These are phyloP conservation scores for Pseudozyma tsukubaensis DNA, from an alignment of 1,284 basidiomycete genomes.

Conservation along the genomic window DNA sequence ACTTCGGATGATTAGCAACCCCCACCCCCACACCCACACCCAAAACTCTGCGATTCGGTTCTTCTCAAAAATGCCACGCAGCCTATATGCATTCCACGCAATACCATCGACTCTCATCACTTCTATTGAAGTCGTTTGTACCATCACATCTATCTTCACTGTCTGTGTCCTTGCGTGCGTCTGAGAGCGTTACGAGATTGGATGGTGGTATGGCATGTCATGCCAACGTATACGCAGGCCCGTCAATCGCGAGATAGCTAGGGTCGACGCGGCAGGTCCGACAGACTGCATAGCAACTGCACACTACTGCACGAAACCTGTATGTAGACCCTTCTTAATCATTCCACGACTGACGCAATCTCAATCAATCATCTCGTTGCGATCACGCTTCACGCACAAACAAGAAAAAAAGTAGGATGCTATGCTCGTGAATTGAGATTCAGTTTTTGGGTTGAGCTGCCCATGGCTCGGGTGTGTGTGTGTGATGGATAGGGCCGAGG, in stretches of 20 bases:
- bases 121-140: slow-evolving; percentile 20
- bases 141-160: slow-evolving; percentile 13
- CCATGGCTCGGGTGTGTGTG: slow-evolving; percentile 14
- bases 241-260: too few species aligned
- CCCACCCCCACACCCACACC: too few species aligned
- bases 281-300: too few species aligned
- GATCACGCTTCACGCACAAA: neutral
- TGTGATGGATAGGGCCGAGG: slow-evolving; percentile 3
- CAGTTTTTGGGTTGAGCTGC: slow-evolving; percentile 33
- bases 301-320: too few species aligned
- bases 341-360: neutral
- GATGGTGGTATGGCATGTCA: neutral
- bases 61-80: too few species aligned
- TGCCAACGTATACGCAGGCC: too few species aligned
- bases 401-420: slow-evolving; percentile 22
- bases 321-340: too few species aligned
- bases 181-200: neutral
- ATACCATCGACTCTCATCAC: slow-evolving; percentile 18
- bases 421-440: slow-evolving; percentile 45
- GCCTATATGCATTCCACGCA: slow-evolving; percentile 10
- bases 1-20: too few species aligned
- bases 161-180: neutral
- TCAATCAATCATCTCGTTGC: neutral
- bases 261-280: too few species aligned
- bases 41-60: too few species aligned